Evolutionary conservation across 2,329 filamentous ascomycete genomes (phyloP).

Genomic region (Claviceps monticola): DNA sequence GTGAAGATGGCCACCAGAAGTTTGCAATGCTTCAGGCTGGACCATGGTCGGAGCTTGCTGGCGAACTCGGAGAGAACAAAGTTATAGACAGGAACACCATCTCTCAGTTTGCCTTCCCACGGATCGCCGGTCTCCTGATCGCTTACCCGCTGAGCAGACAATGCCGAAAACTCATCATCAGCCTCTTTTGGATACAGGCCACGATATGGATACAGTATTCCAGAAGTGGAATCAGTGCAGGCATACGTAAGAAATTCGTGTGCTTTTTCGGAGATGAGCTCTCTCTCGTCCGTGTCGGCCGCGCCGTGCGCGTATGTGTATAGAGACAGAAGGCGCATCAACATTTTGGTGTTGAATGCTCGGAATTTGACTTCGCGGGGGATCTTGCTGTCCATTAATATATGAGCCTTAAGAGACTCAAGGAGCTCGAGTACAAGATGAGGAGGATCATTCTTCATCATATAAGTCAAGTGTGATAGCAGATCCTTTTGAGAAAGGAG

Average conservation of each 20-base stretch:
- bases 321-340: conserved; percentile 58
- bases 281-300: conserved; percentile 25
- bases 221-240: conserved; percentile 60
- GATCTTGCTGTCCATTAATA: conserved; percentile 64
- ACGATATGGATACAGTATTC: conserved; percentile 59
- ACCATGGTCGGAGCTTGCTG: conserved; percentile 69
- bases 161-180: conserved; percentile 28
- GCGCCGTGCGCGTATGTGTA: conserved; percentile 45
- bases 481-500: conserved; percentile 70
- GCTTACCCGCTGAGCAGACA: conserved; percentile 16
- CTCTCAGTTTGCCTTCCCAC: conserved; percentile 53
- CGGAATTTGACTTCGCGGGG: conserved; percentile 60
- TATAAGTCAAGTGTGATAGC: conserved; percentile 66
- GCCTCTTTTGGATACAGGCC: conserved; percentile 75
- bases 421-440: conserved; percentile 65
- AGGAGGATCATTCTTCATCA: conserved; percentile 64
- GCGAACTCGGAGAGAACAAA: conserved; percentile 65
- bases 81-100: conserved; percentile 64
- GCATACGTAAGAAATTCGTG: conserved; percentile 63
- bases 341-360: conserved; percentile 59
- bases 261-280: conserved; percentile 49
- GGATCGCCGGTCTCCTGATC: conserved; percentile 43
- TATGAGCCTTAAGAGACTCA: conserved; percentile 50
- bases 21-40: conserved; percentile 66
- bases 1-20: conserved; percentile 68